Conservation (phyloP, 2,329 filamentous ascomycete species). For the Aspergillus ibericus region DNA sequence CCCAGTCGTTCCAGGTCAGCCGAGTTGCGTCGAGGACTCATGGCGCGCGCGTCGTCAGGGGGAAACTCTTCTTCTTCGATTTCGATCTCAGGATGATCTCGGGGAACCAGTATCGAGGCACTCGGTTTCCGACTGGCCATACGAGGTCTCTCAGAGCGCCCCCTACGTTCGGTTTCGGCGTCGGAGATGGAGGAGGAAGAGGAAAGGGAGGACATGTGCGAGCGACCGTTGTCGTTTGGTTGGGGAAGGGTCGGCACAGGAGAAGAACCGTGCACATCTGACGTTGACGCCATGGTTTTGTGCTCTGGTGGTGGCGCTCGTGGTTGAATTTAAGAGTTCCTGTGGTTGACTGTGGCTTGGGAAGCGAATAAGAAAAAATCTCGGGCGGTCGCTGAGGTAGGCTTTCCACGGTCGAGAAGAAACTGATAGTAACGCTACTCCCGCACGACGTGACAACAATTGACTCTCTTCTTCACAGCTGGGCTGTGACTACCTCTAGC, state of each 20-base stretch:
- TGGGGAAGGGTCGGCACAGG: constrained; percentile 43
- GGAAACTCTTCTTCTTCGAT: constrained; percentile 74
- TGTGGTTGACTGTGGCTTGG: constrained; percentile 16
- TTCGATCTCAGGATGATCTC: constrained; percentile 72
- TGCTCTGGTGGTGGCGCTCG: constrained; percentile 12
- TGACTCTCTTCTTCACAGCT: constrained; percentile 10
- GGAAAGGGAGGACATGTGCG: constrained; percentile 42
- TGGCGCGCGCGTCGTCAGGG: constrained; percentile 84
- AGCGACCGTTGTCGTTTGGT: constrained; percentile 40
- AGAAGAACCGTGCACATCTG: constrained; percentile 38
- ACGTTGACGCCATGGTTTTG: constrained; percentile 36
- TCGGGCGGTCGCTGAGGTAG: constrained; percentile 13
- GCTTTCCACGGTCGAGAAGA: constrained; percentile 9
- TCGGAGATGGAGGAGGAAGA: constrained; percentile 53
- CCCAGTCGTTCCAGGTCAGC: constrained; percentile 88
- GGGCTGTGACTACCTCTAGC: constrained; percentile 37
- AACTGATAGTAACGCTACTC: background rate
- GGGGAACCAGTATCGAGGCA: constrained; percentile 77
- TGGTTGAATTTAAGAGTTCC: constrained; percentile 12
- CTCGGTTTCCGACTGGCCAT: constrained; percentile 75
- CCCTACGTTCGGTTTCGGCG: constrained; percentile 44
- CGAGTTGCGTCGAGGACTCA: constrained; percentile 89
- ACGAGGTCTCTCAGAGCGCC: constrained; percentile 60
- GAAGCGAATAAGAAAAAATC: constrained; percentile 7
- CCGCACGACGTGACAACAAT: constrained; percentile 4